Conservation (phyloP, 768 basidiomycete genomes). For the Tricholoma hemisulphureum region DNA sequence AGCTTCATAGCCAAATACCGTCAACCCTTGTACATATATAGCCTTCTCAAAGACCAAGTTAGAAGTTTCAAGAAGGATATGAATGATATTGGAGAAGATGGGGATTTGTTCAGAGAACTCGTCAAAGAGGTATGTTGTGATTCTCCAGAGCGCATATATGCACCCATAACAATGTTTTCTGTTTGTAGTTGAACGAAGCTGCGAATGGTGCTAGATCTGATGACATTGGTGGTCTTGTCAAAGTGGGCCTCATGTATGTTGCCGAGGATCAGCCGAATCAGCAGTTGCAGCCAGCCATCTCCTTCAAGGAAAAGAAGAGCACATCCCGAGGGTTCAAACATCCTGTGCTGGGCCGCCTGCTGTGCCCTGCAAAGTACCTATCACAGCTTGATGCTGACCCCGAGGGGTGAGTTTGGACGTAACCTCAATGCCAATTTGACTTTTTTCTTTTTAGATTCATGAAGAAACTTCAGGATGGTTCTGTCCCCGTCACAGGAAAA, state of each 20-base stretch:
- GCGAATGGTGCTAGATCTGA: slow-evolving; percentile 1
- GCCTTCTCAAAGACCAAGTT: not conserved
- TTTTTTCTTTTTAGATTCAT: not conserved
- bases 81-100: not conserved
- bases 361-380: slow-evolving; percentile 5
- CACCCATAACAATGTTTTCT: not conserved
- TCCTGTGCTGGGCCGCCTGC: slow-evolving; percentile 3
- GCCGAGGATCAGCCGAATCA: slow-evolving; percentile 1
- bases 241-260: slow-evolving; percentile 3
- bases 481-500: not conserved
- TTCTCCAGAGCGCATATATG: not conserved
- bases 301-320: slow-evolving; percentile 4
- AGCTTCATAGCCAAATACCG: not conserved
- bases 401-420: not conserved
- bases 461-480: slow-evolving; percentile 1
- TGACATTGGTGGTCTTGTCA: slow-evolving; percentile 1
- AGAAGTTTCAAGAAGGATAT: not conserved
- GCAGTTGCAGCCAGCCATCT: slow-evolving; percentile 4
- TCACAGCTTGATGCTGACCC: slow-evolving; percentile 3
- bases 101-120: not conserved
- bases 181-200: slow-evolving; percentile 1
- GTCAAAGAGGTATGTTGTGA: not conserved
- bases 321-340: slow-evolving; percentile 6
- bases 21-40: not conserved
- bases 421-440: not conserved